Base-by-base conservation (phyloP, 345 rosid genomes). In the Mangifera indica region DNA sequence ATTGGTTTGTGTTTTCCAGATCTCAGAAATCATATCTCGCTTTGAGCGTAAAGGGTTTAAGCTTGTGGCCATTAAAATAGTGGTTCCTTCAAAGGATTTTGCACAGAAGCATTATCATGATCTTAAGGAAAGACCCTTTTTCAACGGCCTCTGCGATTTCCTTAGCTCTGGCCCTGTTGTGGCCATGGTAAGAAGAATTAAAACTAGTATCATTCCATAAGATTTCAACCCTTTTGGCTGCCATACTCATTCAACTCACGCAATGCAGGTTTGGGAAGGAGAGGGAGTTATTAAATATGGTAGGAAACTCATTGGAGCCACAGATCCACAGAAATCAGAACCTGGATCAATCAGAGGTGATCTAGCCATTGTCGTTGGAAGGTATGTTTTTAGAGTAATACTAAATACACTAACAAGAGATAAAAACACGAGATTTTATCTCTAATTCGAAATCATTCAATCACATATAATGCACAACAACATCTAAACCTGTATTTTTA, bases 111-210 rank as follows among this genome's bases (percentile, higher is more conserved):
- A 95, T 79, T 95, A 95, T 83, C 91, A 95, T 74, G 99, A 92
- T 69, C 87, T 95, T 71, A 87, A 86, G 83, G 93, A 92, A 78
- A 95, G 97, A 73, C 98, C 99, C 49, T 95, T 92, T 87, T 95
- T 95, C 74, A 82, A 81, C 75, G 97, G 96, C 63, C 87, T 95
- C 22, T 94, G 99, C 57, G 89, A 90, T 46, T 92, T 95, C 90
- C 96, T 95, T 63, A 92, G 99, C 93, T 95, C 99, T 15, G 99
- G 99, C 29, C 99, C 99, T n/a, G 98, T 89, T 70, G 10, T 95
- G 70, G 98, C 97, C 71, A 90, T 95, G 99, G 99, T 95, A 79
- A 71, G 78, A 74, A 55, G 22, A 79, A 69, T 65, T 21, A 2
- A 26, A 79, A 20, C 40, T n/a, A 26, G 45, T 46, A 22, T 62